A percentile compares a stretch with the other conserved stretches of the same genome.
Conservation (phyloP, 2,329 filamentous ascomycete species). For the Colletotrichum sp. region DNA sequence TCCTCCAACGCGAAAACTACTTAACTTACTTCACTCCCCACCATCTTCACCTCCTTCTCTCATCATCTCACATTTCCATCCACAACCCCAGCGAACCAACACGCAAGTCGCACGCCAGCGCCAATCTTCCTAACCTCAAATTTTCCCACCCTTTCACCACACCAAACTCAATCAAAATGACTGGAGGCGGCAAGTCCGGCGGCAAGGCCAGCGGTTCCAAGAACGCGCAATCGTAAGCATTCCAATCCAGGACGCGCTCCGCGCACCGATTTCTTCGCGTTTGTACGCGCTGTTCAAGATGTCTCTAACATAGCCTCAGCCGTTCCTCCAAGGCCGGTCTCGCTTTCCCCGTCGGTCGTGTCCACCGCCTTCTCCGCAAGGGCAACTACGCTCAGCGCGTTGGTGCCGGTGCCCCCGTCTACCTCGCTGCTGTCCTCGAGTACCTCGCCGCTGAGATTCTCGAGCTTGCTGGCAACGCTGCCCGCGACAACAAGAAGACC, state of each 20-base stretch:
- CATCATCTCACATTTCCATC: conserved; percentile 34
- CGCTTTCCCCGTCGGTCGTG: conserved; percentile 98
- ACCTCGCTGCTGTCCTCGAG: conserved; percentile 96
- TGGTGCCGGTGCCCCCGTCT: conserved; percentile 96
- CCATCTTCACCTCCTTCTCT: conserved; percentile 37
- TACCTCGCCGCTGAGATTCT: conserved; percentile 99
- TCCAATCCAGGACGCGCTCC: not conserved
- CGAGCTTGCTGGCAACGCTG: conserved; percentile 97
- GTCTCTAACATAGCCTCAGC: conserved; percentile 53
- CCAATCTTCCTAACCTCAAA: conserved; percentile 10
- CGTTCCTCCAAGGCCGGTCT: conserved; percentile 99
- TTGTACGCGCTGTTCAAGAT: not conserved
- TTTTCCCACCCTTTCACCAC: conserved; percentile 29
- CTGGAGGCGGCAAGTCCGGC: conserved; percentile 99
- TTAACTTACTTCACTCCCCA: conserved; percentile 56
- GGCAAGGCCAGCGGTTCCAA: conserved; percentile 99
- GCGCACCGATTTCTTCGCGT: not conserved
- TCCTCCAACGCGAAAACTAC: conserved; percentile 56
- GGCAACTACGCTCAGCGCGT: conserved; percentile 99
- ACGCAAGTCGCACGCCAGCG: conserved; percentile 2
- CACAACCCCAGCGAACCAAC: conserved; percentile 27
- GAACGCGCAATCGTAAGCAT: conserved; percentile 97
- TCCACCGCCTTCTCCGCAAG: conserved; percentile 98
- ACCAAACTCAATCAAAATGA: conserved; percentile 80
- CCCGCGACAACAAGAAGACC: conserved; percentile 99